Conservation (phyloP, 192 early-diverging fungal species). For the Backusella sp. region DNA sequence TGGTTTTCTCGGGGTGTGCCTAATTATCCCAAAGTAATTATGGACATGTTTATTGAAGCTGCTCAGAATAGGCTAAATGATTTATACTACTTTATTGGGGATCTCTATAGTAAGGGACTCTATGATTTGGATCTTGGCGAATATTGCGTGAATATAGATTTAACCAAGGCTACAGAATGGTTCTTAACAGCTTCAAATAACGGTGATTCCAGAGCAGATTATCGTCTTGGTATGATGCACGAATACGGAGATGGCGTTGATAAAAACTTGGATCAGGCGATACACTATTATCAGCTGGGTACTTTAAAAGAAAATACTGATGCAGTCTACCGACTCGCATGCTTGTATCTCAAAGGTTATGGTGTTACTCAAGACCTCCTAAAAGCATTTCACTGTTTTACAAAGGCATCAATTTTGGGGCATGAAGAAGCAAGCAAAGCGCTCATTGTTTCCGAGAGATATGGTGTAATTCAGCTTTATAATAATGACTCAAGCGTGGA, state of each 20-base stretch:
- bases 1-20: background rate
- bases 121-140: no score
- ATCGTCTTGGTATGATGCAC: no score
- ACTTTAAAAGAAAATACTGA: background rate
- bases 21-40: background rate
- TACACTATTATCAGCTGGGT: background rate
- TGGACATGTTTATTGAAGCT: background rate
- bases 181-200: no score
- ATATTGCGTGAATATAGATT: no score
- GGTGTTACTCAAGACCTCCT: background rate
- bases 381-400: background rate
- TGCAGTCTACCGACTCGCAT: background rate
- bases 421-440: background rate
- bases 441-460: background rate
- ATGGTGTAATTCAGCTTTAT: no score
- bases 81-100: background rate
- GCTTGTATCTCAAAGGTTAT: background rate
- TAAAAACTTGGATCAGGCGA: background rate
- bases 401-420: background rate
- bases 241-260: background rate
- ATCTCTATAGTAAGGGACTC: no score
- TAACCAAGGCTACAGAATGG: no score
- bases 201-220: no score
- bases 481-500: no score
- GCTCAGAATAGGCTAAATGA: background rate